Evolutionary conservation across 805 yeast genomes (phyloP).

Genomic region (Huiozyma naganishii): DNA sequence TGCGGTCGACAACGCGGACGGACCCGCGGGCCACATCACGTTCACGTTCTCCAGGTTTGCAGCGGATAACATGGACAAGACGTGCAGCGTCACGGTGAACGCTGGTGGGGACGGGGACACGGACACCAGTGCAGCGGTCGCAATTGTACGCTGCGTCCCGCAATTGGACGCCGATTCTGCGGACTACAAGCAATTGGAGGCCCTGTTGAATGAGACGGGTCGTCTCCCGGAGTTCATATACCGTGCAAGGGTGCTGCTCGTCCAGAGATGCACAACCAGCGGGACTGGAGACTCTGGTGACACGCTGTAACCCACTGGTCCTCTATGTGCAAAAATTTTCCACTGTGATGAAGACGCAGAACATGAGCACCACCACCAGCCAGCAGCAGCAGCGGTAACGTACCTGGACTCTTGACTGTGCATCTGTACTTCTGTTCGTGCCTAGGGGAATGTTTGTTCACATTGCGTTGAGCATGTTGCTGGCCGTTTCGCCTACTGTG

Average conservation of each 20-base stretch:
- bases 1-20: constrained; percentile 33
- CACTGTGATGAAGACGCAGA: too few species aligned
- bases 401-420: too few species aligned
- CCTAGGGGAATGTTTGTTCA: too few species aligned
- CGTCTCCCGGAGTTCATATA: neutral
- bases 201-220: neutral
- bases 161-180: constrained; percentile 14
- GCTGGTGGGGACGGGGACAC: constrained; percentile 28
- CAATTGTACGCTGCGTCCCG: constrained; percentile 32
- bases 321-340: too few species aligned
- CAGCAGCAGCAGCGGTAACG: too few species aligned
- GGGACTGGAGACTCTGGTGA: too few species aligned
- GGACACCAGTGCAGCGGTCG: neutral
- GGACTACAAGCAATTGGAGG: neutral
- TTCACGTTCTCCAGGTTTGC: constrained; percentile 43
- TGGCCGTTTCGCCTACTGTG: neutral
- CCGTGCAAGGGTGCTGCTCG: neutral
- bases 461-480: neutral
- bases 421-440: too few species aligned
- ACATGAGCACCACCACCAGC: too few species aligned
- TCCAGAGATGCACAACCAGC: too few species aligned
- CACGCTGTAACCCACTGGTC: too few species aligned
- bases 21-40: constrained; percentile 30
- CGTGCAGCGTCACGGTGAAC: constrained; percentile 36
- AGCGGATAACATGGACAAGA: constrained; percentile 31